Conservation (phyloP, 345 rosid species). For the Linum tenue region DNA sequence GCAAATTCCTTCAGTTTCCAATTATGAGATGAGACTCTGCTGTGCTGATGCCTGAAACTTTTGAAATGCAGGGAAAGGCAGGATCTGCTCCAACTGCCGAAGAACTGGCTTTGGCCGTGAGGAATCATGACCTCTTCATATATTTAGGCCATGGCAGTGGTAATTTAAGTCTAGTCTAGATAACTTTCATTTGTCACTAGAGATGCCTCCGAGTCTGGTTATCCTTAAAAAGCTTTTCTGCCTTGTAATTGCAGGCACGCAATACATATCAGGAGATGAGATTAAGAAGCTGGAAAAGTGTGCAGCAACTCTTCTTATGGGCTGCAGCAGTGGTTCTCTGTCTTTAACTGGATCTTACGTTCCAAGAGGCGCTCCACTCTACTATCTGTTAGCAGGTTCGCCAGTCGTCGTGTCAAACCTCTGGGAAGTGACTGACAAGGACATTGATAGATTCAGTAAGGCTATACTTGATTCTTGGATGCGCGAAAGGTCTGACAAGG, state of each 20-base stretch:
- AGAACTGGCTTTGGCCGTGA: conserved; percentile 64
- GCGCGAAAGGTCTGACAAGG: conserved; percentile 43
- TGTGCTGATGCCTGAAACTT: not conserved
- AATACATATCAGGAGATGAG: conserved; percentile 55
- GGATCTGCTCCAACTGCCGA: conserved; percentile 65
- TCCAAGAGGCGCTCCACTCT: conserved; percentile 68
- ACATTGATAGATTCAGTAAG: conserved; percentile 80
- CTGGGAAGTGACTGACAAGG: conserved; percentile 94
- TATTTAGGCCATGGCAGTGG: conserved; percentile 98
- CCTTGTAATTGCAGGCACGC: conserved; percentile 40
- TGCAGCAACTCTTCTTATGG: conserved; percentile 80
- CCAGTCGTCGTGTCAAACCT: conserved; percentile 74
- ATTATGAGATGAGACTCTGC: too few species aligned
- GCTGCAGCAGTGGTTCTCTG: conserved; percentile 88
- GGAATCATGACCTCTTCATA: conserved; percentile 74
- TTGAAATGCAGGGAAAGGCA: conserved; percentile 60
- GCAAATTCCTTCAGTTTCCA: not conserved
- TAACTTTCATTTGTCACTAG: not conserved
- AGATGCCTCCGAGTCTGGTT: too few species aligned
- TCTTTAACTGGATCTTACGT: conserved; percentile 57
- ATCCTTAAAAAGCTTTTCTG: not conserved
- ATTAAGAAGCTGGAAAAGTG: conserved; percentile 68
- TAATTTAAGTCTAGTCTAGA: conserved; percentile 14
- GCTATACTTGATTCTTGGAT: conserved; percentile 75
- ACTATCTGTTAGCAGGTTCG: conserved; percentile 69